These are phyloP conservation scores for Penicillium tannophilum DNA, from an alignment of 495 filamentous ascomycete genomes.

Conservation along the genomic window DNA sequence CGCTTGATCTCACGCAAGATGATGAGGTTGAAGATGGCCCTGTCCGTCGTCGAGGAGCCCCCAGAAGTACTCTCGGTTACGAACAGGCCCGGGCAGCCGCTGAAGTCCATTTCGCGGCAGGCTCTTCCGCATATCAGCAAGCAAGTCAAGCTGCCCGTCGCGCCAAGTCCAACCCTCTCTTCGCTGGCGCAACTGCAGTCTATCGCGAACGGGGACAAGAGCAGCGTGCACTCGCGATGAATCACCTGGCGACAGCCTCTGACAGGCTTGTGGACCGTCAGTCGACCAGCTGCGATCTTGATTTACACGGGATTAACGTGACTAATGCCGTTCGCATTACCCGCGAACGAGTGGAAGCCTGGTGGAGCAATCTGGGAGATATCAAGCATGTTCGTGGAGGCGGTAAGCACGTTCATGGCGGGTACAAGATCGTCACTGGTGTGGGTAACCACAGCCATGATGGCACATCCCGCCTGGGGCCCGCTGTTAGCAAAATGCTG, in stretches of 20 bases:
- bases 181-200: conserved; percentile 67
- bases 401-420: conserved; percentile 42
- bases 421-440: conserved; percentile 79
- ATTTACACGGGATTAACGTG: conserved; percentile 85
- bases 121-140: conserved; percentile 56
- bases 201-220: conserved; percentile 63
- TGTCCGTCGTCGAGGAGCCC: conserved; percentile 1
- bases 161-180: conserved; percentile 64
- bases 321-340: conserved; percentile 77
- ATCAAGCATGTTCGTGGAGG: conserved; percentile 49
- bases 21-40: conserved; percentile 18
- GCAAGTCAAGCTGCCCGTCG: conserved; percentile 63
- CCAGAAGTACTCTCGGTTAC: conserved; percentile 23
- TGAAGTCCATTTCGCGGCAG: conserved; percentile 41
- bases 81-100: conserved; percentile 32
- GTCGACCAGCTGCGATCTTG: conserved; percentile 58
- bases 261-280: conserved; percentile 63
- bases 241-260: conserved; percentile 51
- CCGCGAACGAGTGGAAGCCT: conserved; percentile 62
- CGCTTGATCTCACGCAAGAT: conserved; percentile 35
- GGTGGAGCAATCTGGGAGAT: conserved; percentile 79
- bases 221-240: conserved; percentile 46
- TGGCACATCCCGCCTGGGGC: conserved; percentile 72
- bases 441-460: conserved; percentile 75
- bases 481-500: conserved; percentile 78